Conservation (phyloP, 73 alveolate species). For the Paramecium octaurelia region DNA sequence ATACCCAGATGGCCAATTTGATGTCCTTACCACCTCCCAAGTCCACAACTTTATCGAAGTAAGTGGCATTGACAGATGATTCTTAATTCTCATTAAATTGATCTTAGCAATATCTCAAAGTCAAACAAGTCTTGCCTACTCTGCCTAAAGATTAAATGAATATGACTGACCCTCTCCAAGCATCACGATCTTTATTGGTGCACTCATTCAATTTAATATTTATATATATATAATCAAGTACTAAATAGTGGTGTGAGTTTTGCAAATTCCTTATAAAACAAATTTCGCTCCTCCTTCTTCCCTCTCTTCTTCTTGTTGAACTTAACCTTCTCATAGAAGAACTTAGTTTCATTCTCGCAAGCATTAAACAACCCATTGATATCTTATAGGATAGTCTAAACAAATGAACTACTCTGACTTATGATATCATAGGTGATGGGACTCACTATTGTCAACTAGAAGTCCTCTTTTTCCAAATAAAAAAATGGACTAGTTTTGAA, state of each 20-base stretch:
- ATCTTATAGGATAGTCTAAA: conserved; percentile 7
- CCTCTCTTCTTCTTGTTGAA: conserved; percentile 27
- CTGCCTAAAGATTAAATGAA: conserved; percentile 62
- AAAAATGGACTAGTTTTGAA: not conserved
- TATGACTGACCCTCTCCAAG: conserved; percentile 36
- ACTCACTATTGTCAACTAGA: not conserved
- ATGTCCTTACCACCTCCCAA: conserved; percentile 60
- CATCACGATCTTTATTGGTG: conserved; percentile 15
- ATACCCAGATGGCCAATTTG: conserved; percentile 74
- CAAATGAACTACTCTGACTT: not conserved
- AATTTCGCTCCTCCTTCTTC: conserved; percentile 31
- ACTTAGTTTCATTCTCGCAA: not conserved
- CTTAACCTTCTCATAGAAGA: conserved; percentile 21
- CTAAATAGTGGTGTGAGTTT: conserved; percentile 40
- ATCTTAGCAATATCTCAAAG: conserved; percentile 75
- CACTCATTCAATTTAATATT: not conserved
- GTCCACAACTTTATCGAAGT: conserved; percentile 70
- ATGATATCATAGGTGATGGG: conserved; percentile 1
- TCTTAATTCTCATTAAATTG: conserved; percentile 75
- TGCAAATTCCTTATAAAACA: conserved; percentile 7
- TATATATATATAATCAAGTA: not conserved
- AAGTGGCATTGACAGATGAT: conserved; percentile 82
- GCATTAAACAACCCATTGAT: not conserved
- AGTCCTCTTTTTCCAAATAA: not conserved
- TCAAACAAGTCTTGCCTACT: conserved; percentile 89